These are phyloP conservation scores for Saccharomycopsis schoenii DNA, from an alignment of 805 yeast species.

Conservation along the genomic window DNA sequence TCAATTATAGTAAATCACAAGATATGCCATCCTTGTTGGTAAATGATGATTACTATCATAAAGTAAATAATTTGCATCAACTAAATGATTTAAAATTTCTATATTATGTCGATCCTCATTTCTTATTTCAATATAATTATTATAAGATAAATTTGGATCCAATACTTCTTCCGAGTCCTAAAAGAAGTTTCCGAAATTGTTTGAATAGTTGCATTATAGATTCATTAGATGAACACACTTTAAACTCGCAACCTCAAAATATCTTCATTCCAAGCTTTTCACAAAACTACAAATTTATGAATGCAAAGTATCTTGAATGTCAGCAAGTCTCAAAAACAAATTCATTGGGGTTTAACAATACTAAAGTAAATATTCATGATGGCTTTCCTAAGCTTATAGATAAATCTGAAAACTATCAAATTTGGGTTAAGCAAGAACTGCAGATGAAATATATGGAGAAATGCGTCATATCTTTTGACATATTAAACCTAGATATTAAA, in stretches of 20 bases:
- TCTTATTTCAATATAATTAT: slow-evolving; percentile 33
- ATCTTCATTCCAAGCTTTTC: slow-evolving; percentile 14
- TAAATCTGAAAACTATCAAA: slow-evolving; percentile 30
- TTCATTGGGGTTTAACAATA: slow-evolving; percentile 10
- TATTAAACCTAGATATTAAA: slow-evolving; percentile 24
- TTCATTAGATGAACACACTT: neutral
- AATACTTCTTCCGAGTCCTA: neutral
- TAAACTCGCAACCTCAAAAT: neutral
- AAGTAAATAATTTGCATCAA: neutral
- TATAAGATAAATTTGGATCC: slow-evolving; percentile 2
- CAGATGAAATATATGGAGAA: slow-evolving; percentile 22
- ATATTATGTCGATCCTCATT: slow-evolving; percentile 29
- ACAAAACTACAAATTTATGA: neutral
- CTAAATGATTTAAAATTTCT: neutral
- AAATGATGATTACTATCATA: neutral
- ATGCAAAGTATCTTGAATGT: neutral
- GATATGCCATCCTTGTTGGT: neutral
- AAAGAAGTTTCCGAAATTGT: neutral
- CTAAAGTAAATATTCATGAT: slow-evolving; percentile 1
- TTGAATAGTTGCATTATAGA: neutral
- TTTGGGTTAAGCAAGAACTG: slow-evolving; percentile 41
- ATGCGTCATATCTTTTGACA: slow-evolving; percentile 36
- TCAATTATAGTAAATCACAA: neutral
- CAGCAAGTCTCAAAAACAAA: neutral
- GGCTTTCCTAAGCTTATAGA: slow-evolving; percentile 30